phyloP scores from a whole-genome alignment of 2,329 filamentous ascomycete species.

The Cladophialophora psammophila region DNA sequence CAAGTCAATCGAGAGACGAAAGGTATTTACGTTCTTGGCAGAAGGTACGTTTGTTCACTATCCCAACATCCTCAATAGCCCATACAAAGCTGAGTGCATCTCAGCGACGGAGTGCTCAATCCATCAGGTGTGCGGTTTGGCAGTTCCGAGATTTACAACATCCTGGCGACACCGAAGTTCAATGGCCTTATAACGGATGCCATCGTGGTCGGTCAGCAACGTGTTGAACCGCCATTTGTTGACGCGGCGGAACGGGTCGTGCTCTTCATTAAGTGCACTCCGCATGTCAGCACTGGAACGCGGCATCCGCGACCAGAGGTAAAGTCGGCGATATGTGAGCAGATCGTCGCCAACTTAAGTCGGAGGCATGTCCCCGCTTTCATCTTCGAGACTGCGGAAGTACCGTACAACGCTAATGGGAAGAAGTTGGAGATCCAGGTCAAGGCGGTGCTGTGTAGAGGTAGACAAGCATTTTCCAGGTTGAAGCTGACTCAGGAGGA shows the following conservation, averaged over 20 bases:
- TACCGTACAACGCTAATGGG: slow-evolving; percentile 33
- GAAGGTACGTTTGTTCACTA: slow-evolving; percentile 4
- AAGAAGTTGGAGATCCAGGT: slow-evolving; percentile 35
- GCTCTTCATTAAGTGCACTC: slow-evolving; percentile 29
- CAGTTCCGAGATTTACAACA: slow-evolving; percentile 91
- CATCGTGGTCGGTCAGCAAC: slow-evolving; percentile 30
- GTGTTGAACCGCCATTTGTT: slow-evolving; percentile 8
- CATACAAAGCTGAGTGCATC: no score
- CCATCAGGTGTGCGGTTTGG: slow-evolving; percentile 90
- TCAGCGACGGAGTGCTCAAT: slow-evolving; percentile 62
- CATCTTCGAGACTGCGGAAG: slow-evolving; percentile 19
- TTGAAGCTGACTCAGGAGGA: slow-evolving; percentile 24
- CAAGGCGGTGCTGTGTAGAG: slow-evolving; percentile 17
- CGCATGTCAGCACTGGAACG: slow-evolving; percentile 1
- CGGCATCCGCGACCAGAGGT: slow-evolving; percentile 48
- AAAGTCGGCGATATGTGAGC: slow-evolving; percentile 65
- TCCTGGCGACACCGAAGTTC: slow-evolving; percentile 43
- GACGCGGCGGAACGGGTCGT: slow-evolving; percentile 27
- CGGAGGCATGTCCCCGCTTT: slow-evolving; percentile 44
- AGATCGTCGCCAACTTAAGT: slow-evolving; percentile 71
- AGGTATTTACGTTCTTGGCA: slow-evolving; percentile 22
- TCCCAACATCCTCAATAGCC: no score
- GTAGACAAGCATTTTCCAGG: slow-evolving; percentile 16
- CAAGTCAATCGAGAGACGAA: slow-evolving; percentile 20
- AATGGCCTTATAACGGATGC: slow-evolving; percentile 7